These are phyloP conservation scores for Iris macrosiphon DNA, from an alignment of 106 monocot genomes.

Conservation along the genomic window DNA sequence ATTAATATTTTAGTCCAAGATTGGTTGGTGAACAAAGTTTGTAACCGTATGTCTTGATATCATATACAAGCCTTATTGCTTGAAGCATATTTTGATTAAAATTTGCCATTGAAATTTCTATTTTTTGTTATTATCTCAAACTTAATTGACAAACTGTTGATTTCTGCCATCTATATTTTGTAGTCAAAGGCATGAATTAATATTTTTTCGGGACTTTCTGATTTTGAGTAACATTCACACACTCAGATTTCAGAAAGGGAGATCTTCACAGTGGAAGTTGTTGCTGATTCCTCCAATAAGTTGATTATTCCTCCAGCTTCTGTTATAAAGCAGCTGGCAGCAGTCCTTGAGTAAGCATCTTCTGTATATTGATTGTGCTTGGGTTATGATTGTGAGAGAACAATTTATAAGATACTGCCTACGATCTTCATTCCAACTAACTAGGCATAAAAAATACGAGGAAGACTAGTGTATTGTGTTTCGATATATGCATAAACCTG, in stretches of 20 bases:
- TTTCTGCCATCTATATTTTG: background rate
- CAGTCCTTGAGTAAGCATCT: slow-evolving; percentile 53
- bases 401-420: too few relatives aligned
- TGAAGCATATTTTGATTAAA: too few relatives aligned
- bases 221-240: background rate
- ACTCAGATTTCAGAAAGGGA: slow-evolving; percentile 25
- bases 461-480: too few relatives aligned
- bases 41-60: background rate
- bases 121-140: background rate
- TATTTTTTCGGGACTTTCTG: background rate
- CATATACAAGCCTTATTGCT: background rate
- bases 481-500: too few relatives aligned
- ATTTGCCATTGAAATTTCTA: background rate
- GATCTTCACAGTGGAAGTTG: slow-evolving; percentile 1
- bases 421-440: too few relatives aligned
- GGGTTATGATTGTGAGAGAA: background rate
- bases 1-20: background rate
- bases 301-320: slow-evolving; percentile 33
- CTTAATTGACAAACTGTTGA: background rate
- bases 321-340: slow-evolving; percentile 46
- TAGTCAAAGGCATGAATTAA: background rate
- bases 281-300: slow-evolving; percentile 13
- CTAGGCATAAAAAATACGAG: too few relatives aligned
- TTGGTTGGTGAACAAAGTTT: background rate
- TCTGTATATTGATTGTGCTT: background rate